Conservation (phyloP, 805 yeast species). For the Kodamaea fukazawae region DNA sequence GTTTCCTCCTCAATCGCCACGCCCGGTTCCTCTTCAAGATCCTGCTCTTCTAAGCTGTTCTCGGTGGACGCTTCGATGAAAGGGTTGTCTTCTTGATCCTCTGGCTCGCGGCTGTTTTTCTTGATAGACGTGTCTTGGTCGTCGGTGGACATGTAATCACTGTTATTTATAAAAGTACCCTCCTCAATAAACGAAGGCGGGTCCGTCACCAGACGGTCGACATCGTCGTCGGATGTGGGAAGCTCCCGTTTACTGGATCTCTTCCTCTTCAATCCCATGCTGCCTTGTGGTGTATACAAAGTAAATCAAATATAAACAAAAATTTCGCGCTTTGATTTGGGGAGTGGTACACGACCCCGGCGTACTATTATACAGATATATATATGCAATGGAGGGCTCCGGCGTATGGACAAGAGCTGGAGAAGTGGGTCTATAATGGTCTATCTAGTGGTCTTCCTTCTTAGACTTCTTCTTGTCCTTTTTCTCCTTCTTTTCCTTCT, state of each 20-base stretch:
- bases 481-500: constrained; percentile 11
- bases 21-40: neutral
- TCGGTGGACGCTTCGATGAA: constrained; percentile 1
- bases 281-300: neutral
- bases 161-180: constrained; percentile 39
- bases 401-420: neutral
- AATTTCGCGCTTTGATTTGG: constrained; percentile 3
- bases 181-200: constrained; percentile 15
- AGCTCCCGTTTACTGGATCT: constrained; percentile 5
- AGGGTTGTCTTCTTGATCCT: constrained; percentile 7
- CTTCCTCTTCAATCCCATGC: constrained; percentile 7
- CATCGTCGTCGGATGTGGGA: constrained; percentile 8
- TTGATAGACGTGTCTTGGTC: constrained; percentile 9
- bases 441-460: constrained; percentile 24
- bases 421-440: constrained; percentile 17
- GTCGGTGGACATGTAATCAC: constrained; percentile 25
- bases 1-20: neutral
- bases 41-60: neutral
- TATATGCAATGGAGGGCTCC: too few species aligned
- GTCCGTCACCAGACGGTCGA: neutral
- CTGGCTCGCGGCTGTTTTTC: neutral
- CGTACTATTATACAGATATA: neutral
- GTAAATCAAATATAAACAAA: constrained; percentile 2
- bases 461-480: constrained; percentile 22
- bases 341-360: neutral